Conservation (phyloP, 768 basidiomycete species). For the Mycena albidolilacea region DNA sequence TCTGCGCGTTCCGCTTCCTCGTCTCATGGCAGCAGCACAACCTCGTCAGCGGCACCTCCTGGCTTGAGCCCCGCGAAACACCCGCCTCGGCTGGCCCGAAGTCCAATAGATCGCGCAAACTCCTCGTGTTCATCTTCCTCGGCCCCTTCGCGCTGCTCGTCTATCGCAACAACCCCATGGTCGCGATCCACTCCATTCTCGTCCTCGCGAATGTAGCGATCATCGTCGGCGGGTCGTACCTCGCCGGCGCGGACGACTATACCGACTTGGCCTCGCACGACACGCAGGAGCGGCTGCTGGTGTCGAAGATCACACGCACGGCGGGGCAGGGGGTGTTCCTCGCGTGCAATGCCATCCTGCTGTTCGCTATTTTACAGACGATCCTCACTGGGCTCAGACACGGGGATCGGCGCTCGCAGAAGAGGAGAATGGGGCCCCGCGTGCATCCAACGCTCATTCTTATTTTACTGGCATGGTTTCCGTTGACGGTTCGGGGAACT, state of each 20-base stretch:
- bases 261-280: slow-evolving; percentile 33
- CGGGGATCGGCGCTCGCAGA: slow-evolving; percentile 9
- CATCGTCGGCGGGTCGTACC: slow-evolving; percentile 50
- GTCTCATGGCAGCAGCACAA: slow-evolving; percentile 56
- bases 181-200: slow-evolving; percentile 49
- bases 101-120: slow-evolving; percentile 29
- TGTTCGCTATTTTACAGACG: slow-evolving; percentile 46
- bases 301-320: slow-evolving; percentile 50
- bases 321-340: slow-evolving; percentile 53
- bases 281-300: slow-evolving; percentile 33
- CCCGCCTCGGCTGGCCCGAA: slow-evolving; percentile 26
- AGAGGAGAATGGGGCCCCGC: slow-evolving; percentile 5
- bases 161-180: slow-evolving; percentile 47
- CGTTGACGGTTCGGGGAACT: slow-evolving; percentile 51
- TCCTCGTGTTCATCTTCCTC: slow-evolving; percentile 35
- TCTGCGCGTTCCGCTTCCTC: slow-evolving; percentile 54
- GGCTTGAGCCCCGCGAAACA: slow-evolving; percentile 51
- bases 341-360: slow-evolving; percentile 45
- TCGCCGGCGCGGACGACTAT: slow-evolving; percentile 44
- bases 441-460: slow-evolving; percentile 49
- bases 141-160: slow-evolving; percentile 46
- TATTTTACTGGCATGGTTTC: slow-evolving; percentile 49
- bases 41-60: slow-evolving; percentile 47
- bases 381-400: slow-evolving; percentile 43
- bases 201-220: slow-evolving; percentile 51